Evolutionary conservation across 257 asterid genomes (phyloP).

Genomic region (Fraxinus pennsylvanica): DNA sequence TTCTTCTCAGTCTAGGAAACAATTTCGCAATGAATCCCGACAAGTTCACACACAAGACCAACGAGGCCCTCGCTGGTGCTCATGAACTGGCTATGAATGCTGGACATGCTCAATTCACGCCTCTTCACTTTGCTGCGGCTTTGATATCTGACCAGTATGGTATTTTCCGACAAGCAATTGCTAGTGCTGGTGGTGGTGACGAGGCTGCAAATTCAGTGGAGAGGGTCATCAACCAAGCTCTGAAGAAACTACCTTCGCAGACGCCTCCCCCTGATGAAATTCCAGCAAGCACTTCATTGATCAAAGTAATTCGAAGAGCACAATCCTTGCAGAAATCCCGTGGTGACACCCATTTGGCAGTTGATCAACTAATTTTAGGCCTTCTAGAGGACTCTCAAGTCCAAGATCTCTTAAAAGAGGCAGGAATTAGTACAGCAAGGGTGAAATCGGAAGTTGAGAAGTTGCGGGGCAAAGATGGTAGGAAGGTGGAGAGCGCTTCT

Average conservation of each 20-base stretch:
- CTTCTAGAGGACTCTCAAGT: constrained; percentile 66
- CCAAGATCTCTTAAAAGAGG: constrained; percentile 52
- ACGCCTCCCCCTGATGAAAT: constrained; percentile 60
- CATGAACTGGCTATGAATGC: constrained; percentile 59
- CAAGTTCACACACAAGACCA: constrained; percentile 72
- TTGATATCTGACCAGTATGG: constrained; percentile 52
- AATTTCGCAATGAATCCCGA: constrained; percentile 59
- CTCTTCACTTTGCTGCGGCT: constrained; percentile 59
- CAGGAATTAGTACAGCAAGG: constrained; percentile 44
- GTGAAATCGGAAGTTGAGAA: constrained; percentile 66
- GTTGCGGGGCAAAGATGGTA: constrained; percentile 60
- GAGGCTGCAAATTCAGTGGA: constrained; percentile 51
- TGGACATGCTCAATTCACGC: constrained; percentile 73
- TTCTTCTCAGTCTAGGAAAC: not conserved
- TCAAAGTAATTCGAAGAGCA: constrained; percentile 61
- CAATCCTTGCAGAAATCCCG: constrained; percentile 59
- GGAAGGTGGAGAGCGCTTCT: constrained; percentile 66
- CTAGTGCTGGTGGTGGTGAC: constrained; percentile 50
- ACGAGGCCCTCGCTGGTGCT: constrained; percentile 62
- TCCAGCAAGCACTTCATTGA: constrained; percentile 62
- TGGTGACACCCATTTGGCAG: constrained; percentile 62
- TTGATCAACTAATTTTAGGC: constrained; percentile 64
- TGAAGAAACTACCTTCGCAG: constrained; percentile 62
- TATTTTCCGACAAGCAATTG: constrained; percentile 60
- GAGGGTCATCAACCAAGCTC: constrained; percentile 50